Percentiles rank a stretch among this genome's conserved stretches.
Conservation (phyloP, 148 eudicot genomes). For the Rhododendron ferrugineum region DNA sequence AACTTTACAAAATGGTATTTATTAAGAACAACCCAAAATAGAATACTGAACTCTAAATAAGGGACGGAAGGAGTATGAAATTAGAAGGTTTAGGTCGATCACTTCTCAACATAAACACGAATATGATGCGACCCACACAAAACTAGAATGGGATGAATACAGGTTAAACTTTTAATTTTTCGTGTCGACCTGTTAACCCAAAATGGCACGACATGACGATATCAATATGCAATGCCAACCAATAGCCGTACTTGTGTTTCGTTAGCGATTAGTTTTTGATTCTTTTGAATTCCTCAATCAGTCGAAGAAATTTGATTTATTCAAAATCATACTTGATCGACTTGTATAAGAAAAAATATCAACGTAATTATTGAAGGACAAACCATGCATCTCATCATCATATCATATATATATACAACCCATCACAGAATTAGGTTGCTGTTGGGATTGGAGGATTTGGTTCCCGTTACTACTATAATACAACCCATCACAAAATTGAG, state of each 20-base stretch:
- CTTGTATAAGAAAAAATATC: too few species aligned
- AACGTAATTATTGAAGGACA: background rate
- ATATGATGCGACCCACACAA: background rate
- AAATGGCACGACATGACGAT: background rate
- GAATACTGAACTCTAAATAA: too few species aligned
- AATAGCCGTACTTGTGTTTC: background rate
- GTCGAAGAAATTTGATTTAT: background rate
- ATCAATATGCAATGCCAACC: background rate
- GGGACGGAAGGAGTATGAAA: too few species aligned
- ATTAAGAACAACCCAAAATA: too few species aligned
- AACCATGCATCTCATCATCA: background rate
- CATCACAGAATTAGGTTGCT: background rate
- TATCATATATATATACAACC: too few species aligned
- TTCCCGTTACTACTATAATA: too few species aligned
- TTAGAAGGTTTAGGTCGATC: too few species aligned
- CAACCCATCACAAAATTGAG: too few species aligned
- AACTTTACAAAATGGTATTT: too few species aligned
- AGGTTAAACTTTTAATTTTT: too few species aligned
- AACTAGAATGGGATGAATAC: background rate
- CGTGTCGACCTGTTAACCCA: too few species aligned
- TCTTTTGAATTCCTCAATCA: background rate
- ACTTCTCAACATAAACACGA: too few species aligned
- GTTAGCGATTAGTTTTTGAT: background rate
- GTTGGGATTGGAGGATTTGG: background rate
- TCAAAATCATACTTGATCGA: background rate